These are phyloP conservation scores for Phytophthora capsici DNA, from an alignment of 352 stramenopile genomes.

Conservation along the genomic window DNA sequence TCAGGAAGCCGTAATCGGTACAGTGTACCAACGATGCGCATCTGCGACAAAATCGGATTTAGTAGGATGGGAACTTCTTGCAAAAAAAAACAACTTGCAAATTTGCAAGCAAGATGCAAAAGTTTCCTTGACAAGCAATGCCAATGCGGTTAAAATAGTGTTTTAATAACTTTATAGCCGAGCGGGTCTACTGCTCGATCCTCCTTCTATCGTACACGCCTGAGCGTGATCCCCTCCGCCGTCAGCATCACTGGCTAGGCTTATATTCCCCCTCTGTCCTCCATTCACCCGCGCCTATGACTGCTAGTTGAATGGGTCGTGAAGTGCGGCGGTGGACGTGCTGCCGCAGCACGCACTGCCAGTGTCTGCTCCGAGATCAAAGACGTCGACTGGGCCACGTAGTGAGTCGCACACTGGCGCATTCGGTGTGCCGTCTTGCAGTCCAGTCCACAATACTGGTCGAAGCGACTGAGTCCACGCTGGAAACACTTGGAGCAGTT, in stretches of 20 bases:
- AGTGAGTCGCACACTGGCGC: conserved; percentile 42
- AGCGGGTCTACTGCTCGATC: conserved; percentile 1
- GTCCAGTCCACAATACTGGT: conserved; percentile 73
- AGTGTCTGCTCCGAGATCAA: conserved; percentile 26
- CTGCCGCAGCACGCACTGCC: conserved; percentile 22
- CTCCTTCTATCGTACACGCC: conserved; percentile 27
- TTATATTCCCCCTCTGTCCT: conserved; percentile 6
- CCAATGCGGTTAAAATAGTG: conserved; percentile 22
- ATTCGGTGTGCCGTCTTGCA: conserved; percentile 70
- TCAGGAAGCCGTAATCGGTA: conserved; percentile 15
- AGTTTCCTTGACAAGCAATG: not conserved
- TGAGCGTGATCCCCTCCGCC: conserved; percentile 5
- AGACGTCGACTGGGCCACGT: conserved; percentile 33
- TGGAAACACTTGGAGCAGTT: conserved; percentile 86
- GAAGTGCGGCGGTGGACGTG: conserved; percentile 28
- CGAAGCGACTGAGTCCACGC: conserved; percentile 66
- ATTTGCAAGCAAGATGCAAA: no score
- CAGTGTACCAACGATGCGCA: not conserved
- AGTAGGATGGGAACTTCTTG: not conserved
- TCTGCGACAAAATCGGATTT: conserved; percentile 20
- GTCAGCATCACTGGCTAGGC: no score
- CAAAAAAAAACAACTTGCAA: no score
- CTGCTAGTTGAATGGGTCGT: conserved; percentile 23
- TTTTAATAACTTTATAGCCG: conserved; percentile 36
- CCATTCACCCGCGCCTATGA: not conserved